These are phyloP conservation scores for Kodamaea sp. DNA, from an alignment of 1,139 yeast genomes.

Conservation along the genomic window DNA sequence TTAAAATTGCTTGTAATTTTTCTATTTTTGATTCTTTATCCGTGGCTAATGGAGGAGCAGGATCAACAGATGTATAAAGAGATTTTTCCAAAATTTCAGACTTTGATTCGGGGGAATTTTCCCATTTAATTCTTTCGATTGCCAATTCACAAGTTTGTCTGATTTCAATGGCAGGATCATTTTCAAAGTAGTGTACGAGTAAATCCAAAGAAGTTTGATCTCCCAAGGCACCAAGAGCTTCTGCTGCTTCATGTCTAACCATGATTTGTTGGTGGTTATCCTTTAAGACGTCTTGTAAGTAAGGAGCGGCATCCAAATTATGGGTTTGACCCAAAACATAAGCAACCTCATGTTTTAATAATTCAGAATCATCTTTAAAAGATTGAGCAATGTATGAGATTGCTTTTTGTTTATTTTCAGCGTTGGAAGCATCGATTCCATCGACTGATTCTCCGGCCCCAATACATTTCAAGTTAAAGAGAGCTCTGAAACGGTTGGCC, in stretches of 20 bases:
- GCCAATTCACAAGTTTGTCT: slow-evolving; percentile 98
- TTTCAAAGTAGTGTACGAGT: slow-evolving; percentile 56
- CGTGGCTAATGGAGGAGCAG: slow-evolving; percentile 91
- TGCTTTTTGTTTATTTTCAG: slow-evolving; percentile 54
- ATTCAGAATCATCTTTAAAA: slow-evolving; percentile 80
- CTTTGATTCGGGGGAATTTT: slow-evolving; percentile 59
- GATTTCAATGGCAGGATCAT: slow-evolving; percentile 83
- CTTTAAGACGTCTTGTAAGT: slow-evolving; percentile 66
- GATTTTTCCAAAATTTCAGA: slow-evolving; percentile 72
- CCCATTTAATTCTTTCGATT: slow-evolving; percentile 92
- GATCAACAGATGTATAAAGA: slow-evolving; percentile 84
- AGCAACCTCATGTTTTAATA: slow-evolving; percentile 95
- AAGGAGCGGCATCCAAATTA: slow-evolving; percentile 72
- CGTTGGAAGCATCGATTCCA: slow-evolving; percentile 17
- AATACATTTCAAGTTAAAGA: slow-evolving; percentile 81
- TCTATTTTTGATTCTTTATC: slow-evolving; percentile 56
- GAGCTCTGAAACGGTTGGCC: slow-evolving; percentile 87
- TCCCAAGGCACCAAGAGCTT: slow-evolving; percentile 95
- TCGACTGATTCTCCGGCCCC: slow-evolving; percentile 52
- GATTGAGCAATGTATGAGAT: slow-evolving; percentile 80
- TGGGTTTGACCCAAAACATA: slow-evolving; percentile 97
- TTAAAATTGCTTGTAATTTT: slow-evolving; percentile 63
- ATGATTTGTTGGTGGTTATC: slow-evolving; percentile 74
- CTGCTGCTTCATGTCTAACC: slow-evolving; percentile 99
- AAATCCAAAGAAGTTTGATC: slow-evolving; percentile 70